Conservation (phyloP, 1,284 basidiomycete genomes). For the Entoloma clypeatum region DNA sequence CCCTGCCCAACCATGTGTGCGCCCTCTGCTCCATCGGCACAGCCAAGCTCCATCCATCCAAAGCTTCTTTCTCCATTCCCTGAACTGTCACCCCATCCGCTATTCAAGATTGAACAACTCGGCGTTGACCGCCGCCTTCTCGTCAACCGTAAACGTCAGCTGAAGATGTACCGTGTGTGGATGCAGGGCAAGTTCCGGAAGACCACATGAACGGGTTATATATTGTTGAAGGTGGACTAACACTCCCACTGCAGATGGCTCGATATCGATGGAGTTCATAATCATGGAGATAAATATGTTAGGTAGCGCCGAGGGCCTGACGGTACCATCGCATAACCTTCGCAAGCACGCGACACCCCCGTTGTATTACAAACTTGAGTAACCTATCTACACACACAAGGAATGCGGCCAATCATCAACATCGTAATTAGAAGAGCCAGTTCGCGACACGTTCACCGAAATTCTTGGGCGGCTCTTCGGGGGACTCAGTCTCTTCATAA, state of each 20-base stretch:
- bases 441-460: conserved; percentile 34
- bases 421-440: conserved; percentile 28
- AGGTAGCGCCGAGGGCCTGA: no score
- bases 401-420: not conserved
- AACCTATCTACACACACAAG: no score
- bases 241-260: not conserved
- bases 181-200: conserved; percentile 87
- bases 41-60: conserved; percentile 34
- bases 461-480: conserved; percentile 38
- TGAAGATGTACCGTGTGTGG: conserved; percentile 97
- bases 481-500: conserved; percentile 55
- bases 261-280: no score
- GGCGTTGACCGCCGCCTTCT: conserved; percentile 87
- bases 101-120: conserved; percentile 74
- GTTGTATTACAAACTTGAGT: no score
- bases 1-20: no score
- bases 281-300: no score
- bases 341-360: no score
- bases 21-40: conserved; percentile 6
- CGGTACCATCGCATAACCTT: no score
- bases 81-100: conserved; percentile 36
- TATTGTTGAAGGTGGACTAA: not conserved
- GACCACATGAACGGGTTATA: conserved; percentile 13
- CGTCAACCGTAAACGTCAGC: conserved; percentile 86
- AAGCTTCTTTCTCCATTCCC: conserved; percentile 35